phyloP scores from a whole-genome alignment of 2,329 filamentous ascomycete species.

The Harringtonia aguacate region DNA sequence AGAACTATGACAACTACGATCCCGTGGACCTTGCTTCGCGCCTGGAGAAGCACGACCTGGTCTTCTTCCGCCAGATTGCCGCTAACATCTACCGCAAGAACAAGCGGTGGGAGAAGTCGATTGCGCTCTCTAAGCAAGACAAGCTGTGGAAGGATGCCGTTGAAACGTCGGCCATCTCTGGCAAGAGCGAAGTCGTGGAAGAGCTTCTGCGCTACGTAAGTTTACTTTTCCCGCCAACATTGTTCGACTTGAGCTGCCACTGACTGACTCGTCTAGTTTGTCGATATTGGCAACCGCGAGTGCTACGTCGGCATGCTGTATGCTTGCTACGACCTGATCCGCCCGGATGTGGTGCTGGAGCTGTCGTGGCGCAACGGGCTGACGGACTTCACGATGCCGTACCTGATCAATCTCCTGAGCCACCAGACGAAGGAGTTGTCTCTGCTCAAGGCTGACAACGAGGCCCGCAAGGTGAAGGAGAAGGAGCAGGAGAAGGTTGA shows the following conservation, averaged over 20 bases:
- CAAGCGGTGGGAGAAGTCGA: constrained; percentile 99
- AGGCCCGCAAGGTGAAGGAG: constrained; percentile 36
- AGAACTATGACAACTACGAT: constrained; percentile 99
- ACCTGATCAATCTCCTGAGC: constrained; percentile 96
- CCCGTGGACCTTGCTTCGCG: constrained; percentile 83
- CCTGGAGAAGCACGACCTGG: constrained; percentile 92
- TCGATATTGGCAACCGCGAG: constrained; percentile 96
- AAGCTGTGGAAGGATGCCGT: constrained; percentile 99
- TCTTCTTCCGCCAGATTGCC: constrained; percentile 98
- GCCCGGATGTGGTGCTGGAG: constrained; percentile 85
- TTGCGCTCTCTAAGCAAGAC: constrained; percentile 94
- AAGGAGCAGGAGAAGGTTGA: constrained; percentile 62
- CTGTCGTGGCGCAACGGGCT: constrained; percentile 94
- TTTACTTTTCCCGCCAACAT: constrained; percentile 49
- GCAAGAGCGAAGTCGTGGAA: constrained; percentile 86
- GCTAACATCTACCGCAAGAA: constrained; percentile 99
- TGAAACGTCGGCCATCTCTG: constrained; percentile 87
- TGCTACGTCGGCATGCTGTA: constrained; percentile 99
- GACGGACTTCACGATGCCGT: constrained; percentile 97
- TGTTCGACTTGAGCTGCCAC: constrained; percentile 7
- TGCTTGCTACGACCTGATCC: constrained; percentile 94
- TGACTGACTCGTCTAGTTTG: constrained; percentile 55
- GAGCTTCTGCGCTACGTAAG: constrained; percentile 94
- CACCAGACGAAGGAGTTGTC: constrained; percentile 85
- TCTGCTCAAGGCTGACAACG: constrained; percentile 85